phyloP scores from a whole-genome alignment of 108 stramenopile species.

The Nitzschia sp. region DNA sequence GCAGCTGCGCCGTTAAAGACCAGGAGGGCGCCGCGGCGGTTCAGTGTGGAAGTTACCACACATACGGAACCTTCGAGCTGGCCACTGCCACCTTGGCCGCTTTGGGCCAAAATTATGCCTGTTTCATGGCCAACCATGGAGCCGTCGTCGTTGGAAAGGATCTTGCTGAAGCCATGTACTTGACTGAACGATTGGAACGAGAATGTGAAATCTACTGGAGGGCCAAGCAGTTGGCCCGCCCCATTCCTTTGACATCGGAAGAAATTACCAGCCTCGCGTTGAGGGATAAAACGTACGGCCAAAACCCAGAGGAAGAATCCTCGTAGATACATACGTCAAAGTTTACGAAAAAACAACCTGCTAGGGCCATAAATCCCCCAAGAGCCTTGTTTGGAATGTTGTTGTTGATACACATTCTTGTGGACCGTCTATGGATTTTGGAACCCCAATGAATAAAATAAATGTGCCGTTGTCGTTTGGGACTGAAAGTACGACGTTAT shows the following conservation, averaged over 20 bases:
- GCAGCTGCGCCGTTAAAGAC: not conserved
- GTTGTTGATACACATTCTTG: too few species aligned
- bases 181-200: constrained; percentile 21
- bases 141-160: constrained; percentile 26
- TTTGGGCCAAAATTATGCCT: constrained; percentile 21
- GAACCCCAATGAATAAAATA: too few species aligned
- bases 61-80: constrained; percentile 19
- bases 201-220: constrained; percentile 31
- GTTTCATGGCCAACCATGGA: constrained; percentile 27
- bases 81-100: constrained; percentile 9
- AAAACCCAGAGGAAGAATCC: constrained; percentile 1
- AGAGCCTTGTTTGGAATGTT: not conserved
- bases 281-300: constrained; percentile 22
- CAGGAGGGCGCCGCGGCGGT: constrained; percentile 3
- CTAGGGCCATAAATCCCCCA: too few species aligned
- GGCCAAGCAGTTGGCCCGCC: constrained; percentile 14
- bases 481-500: too few species aligned
- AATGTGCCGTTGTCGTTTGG: too few species aligned
- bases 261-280: constrained; percentile 13
- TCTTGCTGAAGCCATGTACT: constrained; percentile 19
- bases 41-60: constrained; percentile 20
- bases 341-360: too few species aligned
- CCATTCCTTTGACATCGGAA: constrained; percentile 8
- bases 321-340: too few species aligned
- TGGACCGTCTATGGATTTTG: too few species aligned